Conservation (phyloP, 306 rosid genomes). For the Cicer yamashitae region DNA sequence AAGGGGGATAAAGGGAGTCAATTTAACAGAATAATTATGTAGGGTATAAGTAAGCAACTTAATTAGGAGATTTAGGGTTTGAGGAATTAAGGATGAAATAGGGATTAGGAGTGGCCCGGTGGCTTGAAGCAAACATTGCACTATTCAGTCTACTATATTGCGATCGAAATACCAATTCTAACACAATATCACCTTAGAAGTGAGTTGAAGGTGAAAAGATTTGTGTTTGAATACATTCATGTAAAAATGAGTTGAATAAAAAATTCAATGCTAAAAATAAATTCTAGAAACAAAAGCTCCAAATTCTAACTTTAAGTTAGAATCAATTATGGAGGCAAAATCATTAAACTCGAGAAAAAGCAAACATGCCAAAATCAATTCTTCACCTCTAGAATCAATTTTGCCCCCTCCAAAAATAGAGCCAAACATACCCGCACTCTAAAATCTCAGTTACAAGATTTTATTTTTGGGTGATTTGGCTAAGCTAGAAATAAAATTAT, state of each 20-base stretch:
- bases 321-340: no score
- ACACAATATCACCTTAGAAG: background rate
- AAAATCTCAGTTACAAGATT: background rate
- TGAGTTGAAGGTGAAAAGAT: no score
- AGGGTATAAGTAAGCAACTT: background rate
- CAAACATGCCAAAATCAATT: no score
- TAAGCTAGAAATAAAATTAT: conserved; percentile 6
- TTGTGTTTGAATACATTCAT: no score
- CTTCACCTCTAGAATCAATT: no score
- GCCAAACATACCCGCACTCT: no score
- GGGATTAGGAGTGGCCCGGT: background rate
- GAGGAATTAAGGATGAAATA: background rate
- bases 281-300: no score
- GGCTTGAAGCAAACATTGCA: background rate
- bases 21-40: background rate
- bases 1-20: background rate
- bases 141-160: background rate
- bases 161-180: background rate
- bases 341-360: no score
- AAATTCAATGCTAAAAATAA: no score
- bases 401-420: no score
- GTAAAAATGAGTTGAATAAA: no score
- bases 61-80: background rate
- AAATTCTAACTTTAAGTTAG: no score
- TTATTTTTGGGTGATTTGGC: background rate